Evolutionary conservation across 2,329 filamentous ascomycete genomes (phyloP), one percentile per base, ranked within the genome.

Genomic region (Fragosphaeria purpurea): DNA sequence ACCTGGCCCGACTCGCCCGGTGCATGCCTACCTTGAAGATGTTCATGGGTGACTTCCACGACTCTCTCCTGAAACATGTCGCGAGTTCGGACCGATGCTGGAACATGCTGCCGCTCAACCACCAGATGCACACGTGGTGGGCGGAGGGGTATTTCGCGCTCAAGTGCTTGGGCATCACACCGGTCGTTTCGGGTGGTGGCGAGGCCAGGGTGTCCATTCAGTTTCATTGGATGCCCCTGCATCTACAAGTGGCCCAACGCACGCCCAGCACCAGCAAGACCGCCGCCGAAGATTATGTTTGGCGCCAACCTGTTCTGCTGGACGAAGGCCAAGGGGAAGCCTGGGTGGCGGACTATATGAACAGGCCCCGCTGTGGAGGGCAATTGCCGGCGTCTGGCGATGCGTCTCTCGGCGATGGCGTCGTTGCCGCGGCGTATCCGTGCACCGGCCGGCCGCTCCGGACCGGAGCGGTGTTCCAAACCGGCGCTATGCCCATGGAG

Each of bases 171-270:
- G 48, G 48, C 4, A 12, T 50, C 6, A 44, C 42, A 6, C 48
- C 48, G 2, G 22, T 22, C 22, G 2, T 22, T 2, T 6, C 5
- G 2, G 13, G 4, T 10, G 22, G 41, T 12, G 12, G n/a, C 2
- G 13, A 35, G 2, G 33, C 40, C n/a, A 42, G 22, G 1, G 39
- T 46, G 7, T 41, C 35, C 4, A 38, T 50, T 39, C 48, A 50
- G 13, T 46, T 50, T 33, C 31, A 50, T 30, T 46, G 48, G 48
- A 50, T 50, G 48, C 48, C 48, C 7, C 7, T n/a, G 11, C 30
- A 41, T 22, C 22, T 2, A 3, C 22, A 22, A 3, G 22, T 22
- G 22, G 22, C 22, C 22, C 22, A 2, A 22, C 22, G 22, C 22
- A 22, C 22, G 22, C 22, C 22, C 22, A 3, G 22, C 22, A 22